Conservation (phyloP, 768 basidiomycete genomes). For the Lactifluus volemus region DNA sequence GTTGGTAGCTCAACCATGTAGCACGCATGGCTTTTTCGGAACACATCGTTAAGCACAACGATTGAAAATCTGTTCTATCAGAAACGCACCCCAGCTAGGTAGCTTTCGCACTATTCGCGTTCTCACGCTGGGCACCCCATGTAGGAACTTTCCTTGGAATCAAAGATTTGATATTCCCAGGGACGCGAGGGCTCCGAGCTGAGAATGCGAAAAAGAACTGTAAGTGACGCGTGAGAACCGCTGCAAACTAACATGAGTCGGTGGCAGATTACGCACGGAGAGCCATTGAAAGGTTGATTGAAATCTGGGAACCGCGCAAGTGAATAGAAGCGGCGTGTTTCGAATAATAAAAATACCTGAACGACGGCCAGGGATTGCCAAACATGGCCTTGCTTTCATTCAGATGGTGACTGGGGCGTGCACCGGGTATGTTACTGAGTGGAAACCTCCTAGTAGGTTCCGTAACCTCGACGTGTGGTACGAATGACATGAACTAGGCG, state of each 20-base stretch:
- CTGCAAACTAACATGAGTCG: too few relatives aligned
- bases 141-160: slow-evolving; percentile 12
- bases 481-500: neutral
- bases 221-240: neutral
- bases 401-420: slow-evolving; percentile 12
- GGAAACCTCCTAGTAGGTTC: slow-evolving; percentile 15
- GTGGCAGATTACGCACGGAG: slow-evolving; percentile 2
- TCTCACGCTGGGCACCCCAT: slow-evolving; percentile 8
- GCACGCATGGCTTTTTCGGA: slow-evolving; percentile 29
- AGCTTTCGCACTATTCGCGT: slow-evolving; percentile 12
- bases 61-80: neutral
- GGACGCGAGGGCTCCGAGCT: neutral
- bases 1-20: slow-evolving; percentile 33
- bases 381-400: slow-evolving; percentile 12
- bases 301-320: neutral
- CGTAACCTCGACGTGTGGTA: slow-evolving; percentile 13
- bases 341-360: slow-evolving; percentile 8
- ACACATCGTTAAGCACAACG: neutral
- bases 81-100: slow-evolving; percentile 17
- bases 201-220: neutral
- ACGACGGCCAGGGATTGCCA: slow-evolving; percentile 18
- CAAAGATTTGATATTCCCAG: slow-evolving; percentile 14
- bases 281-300: slow-evolving; percentile 14
- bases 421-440: neutral
- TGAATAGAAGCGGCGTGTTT: neutral